A percentile compares a stretch with the other conserved stretches of the same genome.
Conservation (phyloP, 2,329 filamentous ascomycete species). For the Ophiostoma ulmi region DNA sequence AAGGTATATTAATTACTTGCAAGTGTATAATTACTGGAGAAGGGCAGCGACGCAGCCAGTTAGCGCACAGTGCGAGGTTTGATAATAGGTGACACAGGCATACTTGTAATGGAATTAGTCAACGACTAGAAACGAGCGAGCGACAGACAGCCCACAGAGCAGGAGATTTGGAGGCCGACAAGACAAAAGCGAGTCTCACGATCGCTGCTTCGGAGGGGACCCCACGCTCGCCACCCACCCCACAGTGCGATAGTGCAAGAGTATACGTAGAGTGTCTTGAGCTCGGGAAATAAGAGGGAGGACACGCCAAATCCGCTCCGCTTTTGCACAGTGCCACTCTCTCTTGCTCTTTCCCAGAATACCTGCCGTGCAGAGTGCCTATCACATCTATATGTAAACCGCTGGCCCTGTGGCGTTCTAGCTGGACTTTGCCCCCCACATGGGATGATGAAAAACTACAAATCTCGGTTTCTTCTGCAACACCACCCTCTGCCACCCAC, state of each 20-base stretch:
- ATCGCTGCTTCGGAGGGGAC: not conserved
- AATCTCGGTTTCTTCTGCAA: not conserved
- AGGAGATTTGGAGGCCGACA: not conserved
- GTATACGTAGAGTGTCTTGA: not conserved
- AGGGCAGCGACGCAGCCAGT: not conserved
- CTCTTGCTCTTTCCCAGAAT: not conserved
- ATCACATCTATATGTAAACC: not conserved
- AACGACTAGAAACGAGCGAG: not conserved
- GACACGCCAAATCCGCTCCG: not conserved
- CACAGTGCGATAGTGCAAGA: not conserved
- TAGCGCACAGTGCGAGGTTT: not conserved
- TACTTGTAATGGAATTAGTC: not conserved
- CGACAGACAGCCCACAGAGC: not conserved
- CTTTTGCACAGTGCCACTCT: not conserved
- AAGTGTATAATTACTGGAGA: not conserved
- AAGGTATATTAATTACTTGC: not conserved
- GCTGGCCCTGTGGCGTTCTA: not conserved
- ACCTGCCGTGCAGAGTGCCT: too few relatives aligned
- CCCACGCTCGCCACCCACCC: conserved; percentile 9
- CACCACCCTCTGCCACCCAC: not conserved
- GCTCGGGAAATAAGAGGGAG: not conserved
- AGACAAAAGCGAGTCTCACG: not conserved
- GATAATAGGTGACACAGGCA: not conserved
- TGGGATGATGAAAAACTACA: conserved; percentile 9
- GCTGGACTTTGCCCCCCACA: conserved; percentile 3